A percentile compares a stretch with the other conserved stretches of the same genome.
Conservation (phyloP, 2,329 filamentous ascomycete species). For the Botrytis fabae region DNA sequence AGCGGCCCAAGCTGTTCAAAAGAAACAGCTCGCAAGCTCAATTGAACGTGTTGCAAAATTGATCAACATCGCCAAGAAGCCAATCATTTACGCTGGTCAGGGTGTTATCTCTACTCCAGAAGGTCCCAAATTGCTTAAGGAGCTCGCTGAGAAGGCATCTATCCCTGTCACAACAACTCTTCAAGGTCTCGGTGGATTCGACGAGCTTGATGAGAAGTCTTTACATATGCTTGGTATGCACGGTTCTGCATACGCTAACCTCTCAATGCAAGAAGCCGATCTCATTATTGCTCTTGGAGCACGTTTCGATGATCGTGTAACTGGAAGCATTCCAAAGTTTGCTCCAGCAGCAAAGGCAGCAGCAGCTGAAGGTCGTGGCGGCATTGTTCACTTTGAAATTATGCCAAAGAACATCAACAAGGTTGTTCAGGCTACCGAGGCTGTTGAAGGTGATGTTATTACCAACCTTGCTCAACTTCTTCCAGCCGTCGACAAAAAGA, state of each 20-base stretch:
- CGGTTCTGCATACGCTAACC: slow-evolving; percentile 94
- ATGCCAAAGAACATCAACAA: slow-evolving; percentile 99
- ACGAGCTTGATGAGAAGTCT: slow-evolving; percentile 91
- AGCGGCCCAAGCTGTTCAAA: slow-evolving; percentile 71
- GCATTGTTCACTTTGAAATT: slow-evolving; percentile 97
- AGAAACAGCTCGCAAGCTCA: slow-evolving; percentile 70
- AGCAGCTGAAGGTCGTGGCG: slow-evolving; percentile 80
- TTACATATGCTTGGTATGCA: slow-evolving; percentile 99
- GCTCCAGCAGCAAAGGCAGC: slow-evolving; percentile 85
- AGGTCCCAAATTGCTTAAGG: slow-evolving; percentile 75
- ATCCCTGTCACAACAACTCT: slow-evolving; percentile 97
- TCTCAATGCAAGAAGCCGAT: slow-evolving; percentile 96
- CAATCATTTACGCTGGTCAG: slow-evolving; percentile 91
- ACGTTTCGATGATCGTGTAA: slow-evolving; percentile 96
- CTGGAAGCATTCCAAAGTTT: slow-evolving; percentile 77
- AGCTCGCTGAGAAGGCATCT: slow-evolving; percentile 83
- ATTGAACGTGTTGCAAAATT: slow-evolving; percentile 77
- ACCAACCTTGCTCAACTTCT: slow-evolving; percentile 75
- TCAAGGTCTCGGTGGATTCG: slow-evolving; percentile 87
- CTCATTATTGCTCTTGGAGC: slow-evolving; percentile 92
- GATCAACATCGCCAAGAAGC: slow-evolving; percentile 88
- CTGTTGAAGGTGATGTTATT: slow-evolving; percentile 88
- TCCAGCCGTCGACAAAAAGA: slow-evolving; percentile 65
- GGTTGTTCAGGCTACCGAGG: slow-evolving; percentile 93
- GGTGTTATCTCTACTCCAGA: slow-evolving; percentile 80